phyloP scores from a whole-genome alignment of 2,329 filamentous ascomycete genomes.

The Paracoccidioides brasiliensis region DNA sequence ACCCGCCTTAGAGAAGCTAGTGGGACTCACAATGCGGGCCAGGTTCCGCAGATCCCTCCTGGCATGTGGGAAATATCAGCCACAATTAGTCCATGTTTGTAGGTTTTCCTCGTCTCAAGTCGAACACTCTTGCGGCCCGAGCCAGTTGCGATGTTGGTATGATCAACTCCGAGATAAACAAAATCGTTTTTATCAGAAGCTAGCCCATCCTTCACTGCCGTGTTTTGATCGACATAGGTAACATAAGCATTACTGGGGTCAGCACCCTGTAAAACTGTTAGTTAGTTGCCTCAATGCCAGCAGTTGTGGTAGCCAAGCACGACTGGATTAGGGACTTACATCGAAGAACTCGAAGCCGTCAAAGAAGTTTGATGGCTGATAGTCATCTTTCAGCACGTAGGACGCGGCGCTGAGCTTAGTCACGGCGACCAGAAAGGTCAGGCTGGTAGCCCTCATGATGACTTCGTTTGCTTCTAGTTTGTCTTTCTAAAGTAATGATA shows the following conservation, averaged over 20 bases:
- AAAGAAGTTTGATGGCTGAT: constrained; percentile 31
- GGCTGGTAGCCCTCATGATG: constrained; percentile 18
- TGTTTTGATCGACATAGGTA: constrained; percentile 48
- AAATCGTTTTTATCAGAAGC: constrained; percentile 43
- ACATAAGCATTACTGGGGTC: constrained; percentile 71
- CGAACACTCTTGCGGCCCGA: constrained; percentile 58
- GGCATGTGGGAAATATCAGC: constrained; percentile 65
- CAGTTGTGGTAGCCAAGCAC: background rate
- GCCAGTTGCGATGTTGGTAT: constrained; percentile 40
- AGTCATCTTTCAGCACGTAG: constrained; percentile 11
- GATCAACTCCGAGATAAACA: constrained; percentile 59
- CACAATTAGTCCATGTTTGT: constrained; percentile 55
- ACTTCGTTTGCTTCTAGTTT: no score
- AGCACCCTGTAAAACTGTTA: constrained; percentile 16
- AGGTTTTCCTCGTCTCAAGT: constrained; percentile 51
- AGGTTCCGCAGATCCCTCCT: constrained; percentile 53
- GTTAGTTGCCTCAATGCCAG: background rate
- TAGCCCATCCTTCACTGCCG: constrained; percentile 45
- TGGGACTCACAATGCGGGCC: constrained; percentile 50
- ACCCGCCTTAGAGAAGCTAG: background rate
- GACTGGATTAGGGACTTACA: constrained; percentile 17
- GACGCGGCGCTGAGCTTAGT: constrained; percentile 17
- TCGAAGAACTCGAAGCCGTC: constrained; percentile 41
- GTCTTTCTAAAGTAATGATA: no score
- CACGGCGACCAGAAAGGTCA: constrained; percentile 38